Conservation (phyloP, 768 basidiomycete species). For the Hydnum rufescens region DNA sequence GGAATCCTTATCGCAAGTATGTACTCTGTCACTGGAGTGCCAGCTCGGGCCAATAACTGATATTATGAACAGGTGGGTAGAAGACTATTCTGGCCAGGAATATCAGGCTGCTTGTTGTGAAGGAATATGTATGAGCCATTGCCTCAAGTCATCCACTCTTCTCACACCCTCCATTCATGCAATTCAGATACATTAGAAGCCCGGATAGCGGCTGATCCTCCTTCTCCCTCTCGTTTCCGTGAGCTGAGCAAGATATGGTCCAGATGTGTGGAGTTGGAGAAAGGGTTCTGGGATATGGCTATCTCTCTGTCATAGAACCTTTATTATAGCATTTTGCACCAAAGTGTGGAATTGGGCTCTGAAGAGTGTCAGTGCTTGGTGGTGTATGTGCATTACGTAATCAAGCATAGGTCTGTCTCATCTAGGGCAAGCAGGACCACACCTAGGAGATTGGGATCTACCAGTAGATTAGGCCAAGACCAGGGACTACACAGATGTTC, state of each 20-base stretch:
- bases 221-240: conserved; percentile 34
- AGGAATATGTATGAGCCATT: conserved; percentile 42
- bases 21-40: conserved; percentile 35
- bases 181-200: conserved; percentile 54
- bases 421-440: no score
- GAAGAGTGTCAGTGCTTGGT: no score
- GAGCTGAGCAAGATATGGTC: conserved; percentile 60
- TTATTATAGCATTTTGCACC: no score
- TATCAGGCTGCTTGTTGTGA: conserved; percentile 54
- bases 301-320: neutral
- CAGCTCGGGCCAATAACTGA: neutral
- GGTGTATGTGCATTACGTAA: no score
- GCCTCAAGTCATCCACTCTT: neutral
- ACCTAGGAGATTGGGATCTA: no score
- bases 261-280: conserved; percentile 57
- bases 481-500: no score
- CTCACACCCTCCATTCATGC: conserved; percentile 1
- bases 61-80: conserved; percentile 17
- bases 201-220: conserved; percentile 38
- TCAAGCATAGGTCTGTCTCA: no score
- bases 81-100: conserved; percentile 48
- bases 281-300: conserved; percentile 72
- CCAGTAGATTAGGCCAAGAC: no score
- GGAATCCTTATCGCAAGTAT: conserved; percentile 43
- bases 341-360: no score